These are phyloP conservation scores for Nannochloropsis granulata DNA, from an alignment of 108 stramenopile species.

Conservation along the genomic window DNA sequence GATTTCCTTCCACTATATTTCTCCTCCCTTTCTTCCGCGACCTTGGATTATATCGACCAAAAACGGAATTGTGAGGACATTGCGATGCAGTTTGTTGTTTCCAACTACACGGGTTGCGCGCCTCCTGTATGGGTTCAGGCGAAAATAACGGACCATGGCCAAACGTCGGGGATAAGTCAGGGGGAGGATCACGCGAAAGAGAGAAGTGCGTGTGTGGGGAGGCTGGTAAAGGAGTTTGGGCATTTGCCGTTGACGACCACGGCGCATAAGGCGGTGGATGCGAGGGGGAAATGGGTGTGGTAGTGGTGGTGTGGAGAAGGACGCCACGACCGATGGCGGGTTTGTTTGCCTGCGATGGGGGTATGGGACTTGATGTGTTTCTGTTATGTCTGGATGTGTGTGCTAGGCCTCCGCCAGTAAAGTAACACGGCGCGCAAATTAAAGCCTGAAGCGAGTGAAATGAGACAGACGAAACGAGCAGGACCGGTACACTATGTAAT, in stretches of 20 bases:
- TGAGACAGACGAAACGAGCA: no score
- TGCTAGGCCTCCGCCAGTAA: no score
- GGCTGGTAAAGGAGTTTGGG: neutral
- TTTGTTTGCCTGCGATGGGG: no score
- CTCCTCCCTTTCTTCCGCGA: neutral
- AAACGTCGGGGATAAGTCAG: neutral
- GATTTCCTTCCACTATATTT: slow-evolving; percentile 13
- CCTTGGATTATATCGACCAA: slow-evolving; percentile 21
- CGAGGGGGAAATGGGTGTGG: neutral
- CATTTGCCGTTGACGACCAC: neutral
- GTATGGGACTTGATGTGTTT: no score
- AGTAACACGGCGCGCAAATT: no score
- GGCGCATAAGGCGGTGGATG: neutral
- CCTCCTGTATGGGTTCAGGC: slow-evolving; percentile 27
- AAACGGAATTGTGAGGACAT: slow-evolving; percentile 39
- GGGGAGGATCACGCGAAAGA: neutral
- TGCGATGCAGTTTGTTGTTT: slow-evolving; percentile 31
- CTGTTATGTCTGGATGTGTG: no score
- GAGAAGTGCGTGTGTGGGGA: neutral
- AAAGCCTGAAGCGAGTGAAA: no score
- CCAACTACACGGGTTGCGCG: slow-evolving; percentile 1
- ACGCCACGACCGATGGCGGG: no score
- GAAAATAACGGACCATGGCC: neutral
- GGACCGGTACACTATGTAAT: no score
- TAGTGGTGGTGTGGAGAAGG: neutral